phyloP scores from a whole-genome alignment of 371 early-diverging fungal genomes.

The Haplosporangium sp. region DNA sequence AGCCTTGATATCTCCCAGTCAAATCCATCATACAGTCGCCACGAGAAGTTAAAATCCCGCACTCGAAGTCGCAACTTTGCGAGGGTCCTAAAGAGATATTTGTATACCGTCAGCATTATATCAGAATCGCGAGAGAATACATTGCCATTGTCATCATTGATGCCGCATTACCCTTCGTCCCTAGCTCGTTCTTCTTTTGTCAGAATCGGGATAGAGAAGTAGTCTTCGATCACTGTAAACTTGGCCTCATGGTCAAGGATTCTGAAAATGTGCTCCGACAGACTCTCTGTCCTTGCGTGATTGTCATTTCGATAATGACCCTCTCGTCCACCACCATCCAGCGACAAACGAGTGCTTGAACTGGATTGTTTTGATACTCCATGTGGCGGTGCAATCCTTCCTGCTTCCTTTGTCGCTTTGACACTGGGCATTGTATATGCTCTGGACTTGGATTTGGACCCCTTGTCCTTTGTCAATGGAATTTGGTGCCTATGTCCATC shows the following conservation, averaged over 20 bases:
- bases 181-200: slow-evolving; percentile 56
- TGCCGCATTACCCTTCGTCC: slow-evolving; percentile 36
- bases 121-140: no score
- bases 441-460: slow-evolving; percentile 16
- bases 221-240: slow-evolving; percentile 70
- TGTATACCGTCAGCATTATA: no score
- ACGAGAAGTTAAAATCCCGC: slow-evolving; percentile 67
- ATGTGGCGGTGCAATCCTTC: background rate
- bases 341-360: background rate
- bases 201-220: slow-evolving; percentile 63
- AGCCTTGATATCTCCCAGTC: slow-evolving; percentile 49
- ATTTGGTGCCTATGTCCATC: background rate
- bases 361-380: slow-evolving; percentile 2
- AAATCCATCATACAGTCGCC: slow-evolving; percentile 73
- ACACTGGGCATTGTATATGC: background rate
- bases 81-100: slow-evolving; percentile 13
- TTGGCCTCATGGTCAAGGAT: slow-evolving; percentile 48
- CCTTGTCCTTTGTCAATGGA: background rate
- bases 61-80: slow-evolving; percentile 64
- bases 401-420: background rate
- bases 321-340: slow-evolving; percentile 21
- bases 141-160: background rate
- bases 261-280: slow-evolving; percentile 47
- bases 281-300: slow-evolving; percentile 16
- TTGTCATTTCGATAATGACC: background rate